Percentiles rank a stretch among this genome's conserved stretches.
phyloP scores from a whole-genome alignment of 2,329 filamentous ascomycete genomes.

The Aspergillus carbonarius region DNA sequence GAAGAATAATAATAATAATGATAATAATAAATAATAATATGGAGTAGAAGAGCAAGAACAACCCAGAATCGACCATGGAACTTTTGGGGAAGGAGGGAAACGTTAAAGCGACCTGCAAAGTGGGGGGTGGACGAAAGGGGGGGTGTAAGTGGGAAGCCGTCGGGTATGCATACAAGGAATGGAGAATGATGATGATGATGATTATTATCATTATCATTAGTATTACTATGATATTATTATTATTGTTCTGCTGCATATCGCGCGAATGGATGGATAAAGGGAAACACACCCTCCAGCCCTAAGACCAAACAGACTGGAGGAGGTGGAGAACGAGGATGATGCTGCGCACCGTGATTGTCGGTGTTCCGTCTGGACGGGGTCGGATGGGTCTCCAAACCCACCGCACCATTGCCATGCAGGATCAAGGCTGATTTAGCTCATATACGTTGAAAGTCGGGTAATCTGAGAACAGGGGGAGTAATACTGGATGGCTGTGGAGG shows the following conservation, averaged over 20 bases:
- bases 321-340: neutral
- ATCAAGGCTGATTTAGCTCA: neutral
- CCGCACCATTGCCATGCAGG: neutral
- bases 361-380: neutral
- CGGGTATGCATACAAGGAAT: neutral
- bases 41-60: neutral
- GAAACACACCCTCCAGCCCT: neutral
- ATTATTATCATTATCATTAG: too few species aligned
- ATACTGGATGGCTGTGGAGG: neutral
- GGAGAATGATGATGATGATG: too few species aligned
- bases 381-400: neutral
- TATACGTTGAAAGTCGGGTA: neutral
- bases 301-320: neutral
- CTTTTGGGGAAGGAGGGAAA: neutral
- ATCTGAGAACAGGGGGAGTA: neutral
- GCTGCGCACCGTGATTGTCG: neutral
- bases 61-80: neutral
- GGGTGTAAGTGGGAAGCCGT: neutral
- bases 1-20: neutral
- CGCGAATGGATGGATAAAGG: neutral
- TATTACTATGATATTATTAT: too few species aligned
- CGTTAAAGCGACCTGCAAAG: neutral
- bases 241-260: neutral
- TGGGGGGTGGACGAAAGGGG: neutral
- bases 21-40: too few species aligned